Evolutionary conservation across 2,329 filamentous ascomycete genomes (phyloP).

Genomic region (Colletotrichum sp.): DNA sequence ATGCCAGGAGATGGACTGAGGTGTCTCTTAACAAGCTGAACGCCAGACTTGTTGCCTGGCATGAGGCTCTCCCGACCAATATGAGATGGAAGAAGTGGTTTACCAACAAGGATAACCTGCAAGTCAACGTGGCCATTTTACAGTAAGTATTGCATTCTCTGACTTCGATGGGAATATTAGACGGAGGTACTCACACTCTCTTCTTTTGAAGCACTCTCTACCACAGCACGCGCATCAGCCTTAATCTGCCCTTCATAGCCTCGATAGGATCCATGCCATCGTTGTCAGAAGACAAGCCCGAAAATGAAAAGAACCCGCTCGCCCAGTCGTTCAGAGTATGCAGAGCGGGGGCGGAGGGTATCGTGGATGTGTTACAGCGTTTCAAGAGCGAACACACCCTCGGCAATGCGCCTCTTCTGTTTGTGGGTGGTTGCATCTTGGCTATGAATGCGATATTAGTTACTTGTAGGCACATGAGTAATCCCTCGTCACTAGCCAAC

Average conservation of each 20-base stretch:
- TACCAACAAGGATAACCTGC: slow-evolving; percentile 4
- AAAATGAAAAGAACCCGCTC: not conserved
- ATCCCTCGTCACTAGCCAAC: not conserved
- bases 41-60: not conserved
- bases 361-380: not conserved
- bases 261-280: not conserved
- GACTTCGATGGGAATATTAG: accelerated
- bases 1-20: not conserved
- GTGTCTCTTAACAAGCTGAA: not conserved
- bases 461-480: not conserved
- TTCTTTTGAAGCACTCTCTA: not conserved
- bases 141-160: not conserved
- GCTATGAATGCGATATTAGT: not conserved
- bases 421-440: not conserved
- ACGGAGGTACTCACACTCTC: not conserved
- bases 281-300: not conserved
- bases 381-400: not conserved
- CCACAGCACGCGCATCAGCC: slow-evolving; percentile 1
- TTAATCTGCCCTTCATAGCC: slow-evolving; percentile 7
- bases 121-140: not conserved
- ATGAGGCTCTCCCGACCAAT: not conserved
- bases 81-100: slow-evolving; percentile 15
- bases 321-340: not conserved
- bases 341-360: not conserved
- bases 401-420: not conserved